Base-by-base conservation (phyloP, 441 rosid species). In the Capsella rubella region DNA sequence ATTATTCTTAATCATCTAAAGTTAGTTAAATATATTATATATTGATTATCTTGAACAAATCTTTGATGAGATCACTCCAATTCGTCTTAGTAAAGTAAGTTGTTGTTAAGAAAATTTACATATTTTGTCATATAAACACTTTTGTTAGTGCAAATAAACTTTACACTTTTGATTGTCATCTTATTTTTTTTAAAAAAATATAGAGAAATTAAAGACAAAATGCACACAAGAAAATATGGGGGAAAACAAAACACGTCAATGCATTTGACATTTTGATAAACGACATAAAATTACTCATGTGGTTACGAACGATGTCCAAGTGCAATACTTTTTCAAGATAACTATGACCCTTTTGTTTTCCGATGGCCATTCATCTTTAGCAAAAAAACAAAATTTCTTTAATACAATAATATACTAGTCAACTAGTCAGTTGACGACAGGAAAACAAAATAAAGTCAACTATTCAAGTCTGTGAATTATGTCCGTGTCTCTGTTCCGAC, bases 391-490 rank as follows among this genome's bases (percentile, higher is more conserved):
- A 21, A 21, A 21, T 21, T 21, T 21, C 25, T 21, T 21, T 21
- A 21, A 21, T 21, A 21, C 21, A 21, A 32, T 32, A 32, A 7
- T 13, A 42, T 42, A 42, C 1, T 11, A 52, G 32, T 52, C 57
- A 52, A 52, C 10, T 52, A 13, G 18, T 52, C 57, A 52, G 14
- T 5, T 58, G 45, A 2, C 45, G 8, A 35, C 8, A 37, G 18
- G 4, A 45, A 42, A 8, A 35, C 4, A 37, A 58, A 58, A 21
- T 3, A 12, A 12, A 15, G 18, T 21, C 64, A 25, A 59, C 34
- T 25, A 13, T 7, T 27, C 21, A 42, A 61, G 66, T 42, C 66
- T 61, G 47, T 18, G 25, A 27, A 42, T 61, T 61, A 27, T 61
- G 66, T 61, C 13, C 4, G 12, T 27, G 51, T 61, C 0, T 40